Evolutionary conservation across 768 basidiomycete genomes (phyloP).

Genomic region (Boletus rufocinnamomeus): DNA sequence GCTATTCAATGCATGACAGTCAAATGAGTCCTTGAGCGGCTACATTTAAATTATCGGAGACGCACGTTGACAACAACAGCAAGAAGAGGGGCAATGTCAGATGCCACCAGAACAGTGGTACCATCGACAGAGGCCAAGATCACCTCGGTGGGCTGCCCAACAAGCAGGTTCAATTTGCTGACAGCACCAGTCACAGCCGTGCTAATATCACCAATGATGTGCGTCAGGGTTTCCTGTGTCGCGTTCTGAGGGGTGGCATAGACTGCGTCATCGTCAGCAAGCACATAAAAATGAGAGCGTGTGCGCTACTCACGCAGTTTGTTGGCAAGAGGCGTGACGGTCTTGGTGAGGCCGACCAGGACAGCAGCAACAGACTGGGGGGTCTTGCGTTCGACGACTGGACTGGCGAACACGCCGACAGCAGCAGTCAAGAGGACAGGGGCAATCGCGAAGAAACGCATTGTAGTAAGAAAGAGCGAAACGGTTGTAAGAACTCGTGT

Average conservation of each 20-base stretch:
- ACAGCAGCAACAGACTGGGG: slow-evolving; percentile 8
- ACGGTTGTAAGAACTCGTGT: slow-evolving; percentile 8
- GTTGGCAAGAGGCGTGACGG: slow-evolving; percentile 11
- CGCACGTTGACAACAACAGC: slow-evolving; percentile 4
- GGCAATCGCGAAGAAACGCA: slow-evolving; percentile 14
- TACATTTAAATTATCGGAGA: neutral
- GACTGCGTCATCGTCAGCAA: slow-evolving; percentile 4
- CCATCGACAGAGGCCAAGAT: slow-evolving; percentile 14
- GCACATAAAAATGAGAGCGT: neutral
- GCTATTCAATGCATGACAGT: slow-evolving; percentile 2
- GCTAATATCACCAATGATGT: slow-evolving; percentile 11
- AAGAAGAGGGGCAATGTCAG: slow-evolving; percentile 13
- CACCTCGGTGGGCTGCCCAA: neutral
- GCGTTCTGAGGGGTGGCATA: slow-evolving; percentile 15
- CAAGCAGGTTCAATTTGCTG: slow-evolving; percentile 4
- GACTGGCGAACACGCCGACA: slow-evolving; percentile 8
- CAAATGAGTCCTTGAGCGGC: neutral
- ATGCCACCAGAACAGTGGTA: neutral
- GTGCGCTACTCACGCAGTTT: slow-evolving; percentile 9
- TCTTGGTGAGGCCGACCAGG: slow-evolving; percentile 2
- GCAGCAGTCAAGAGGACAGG: slow-evolving; percentile 11
- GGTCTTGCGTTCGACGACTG: slow-evolving; percentile 9
- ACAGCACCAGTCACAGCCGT: slow-evolving; percentile 8
- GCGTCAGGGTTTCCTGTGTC: slow-evolving; percentile 7
- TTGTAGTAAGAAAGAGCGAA: neutral